Evolutionary conservation across 306 rosid species (phyloP), one percentile per base, ranked within the genome.

Genomic region (Canavalia ensiformis): DNA sequence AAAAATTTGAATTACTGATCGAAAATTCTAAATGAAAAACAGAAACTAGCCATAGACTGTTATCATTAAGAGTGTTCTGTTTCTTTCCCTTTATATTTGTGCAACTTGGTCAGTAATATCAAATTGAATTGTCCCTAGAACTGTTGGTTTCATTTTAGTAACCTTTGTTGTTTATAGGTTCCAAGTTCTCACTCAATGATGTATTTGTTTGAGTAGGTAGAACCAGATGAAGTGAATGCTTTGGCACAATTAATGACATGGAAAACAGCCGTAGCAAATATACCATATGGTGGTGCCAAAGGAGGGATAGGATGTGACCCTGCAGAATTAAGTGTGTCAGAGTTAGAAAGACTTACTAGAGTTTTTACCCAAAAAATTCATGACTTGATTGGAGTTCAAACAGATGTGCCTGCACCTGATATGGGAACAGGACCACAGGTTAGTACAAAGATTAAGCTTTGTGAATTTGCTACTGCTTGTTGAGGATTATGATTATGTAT

Each of bases 161-260:
- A 18, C 25, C 25, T 18, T 18, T 18, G 25, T 18, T 18, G 25
- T 18, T 18, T 18, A 18, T 18, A 18, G 25, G 25, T 18, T 18
- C 25, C 25, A 18, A 18, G 25, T 18, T 18, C 25, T 18, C 25
- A 18, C 25, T 18, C 25, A 18, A 18, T 18, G 25, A 18, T 18
- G 25, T 18, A 18, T 18, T 18, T 18, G 25, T 18, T 18, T 18
- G 25, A 18, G 49, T 77, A 95, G 99, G 99, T 95, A 84, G 99
- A 95, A 37, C 99, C 96, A 5, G 98, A 95, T 87, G 99, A 95
- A 84, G 99, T 95, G 86, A 95, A 95, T 86, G 99, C 99, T 63
- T 86, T 95, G 42, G 99, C 99, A 50, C 99, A 95, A 72, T 77
- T 95, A 50, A 95, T 95, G 99, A 95, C 99, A 63, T 95, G 99